These are phyloP conservation scores for Trichosporon sp. DNA, from an alignment of 1,284 basidiomycete species.

Conservation along the genomic window DNA sequence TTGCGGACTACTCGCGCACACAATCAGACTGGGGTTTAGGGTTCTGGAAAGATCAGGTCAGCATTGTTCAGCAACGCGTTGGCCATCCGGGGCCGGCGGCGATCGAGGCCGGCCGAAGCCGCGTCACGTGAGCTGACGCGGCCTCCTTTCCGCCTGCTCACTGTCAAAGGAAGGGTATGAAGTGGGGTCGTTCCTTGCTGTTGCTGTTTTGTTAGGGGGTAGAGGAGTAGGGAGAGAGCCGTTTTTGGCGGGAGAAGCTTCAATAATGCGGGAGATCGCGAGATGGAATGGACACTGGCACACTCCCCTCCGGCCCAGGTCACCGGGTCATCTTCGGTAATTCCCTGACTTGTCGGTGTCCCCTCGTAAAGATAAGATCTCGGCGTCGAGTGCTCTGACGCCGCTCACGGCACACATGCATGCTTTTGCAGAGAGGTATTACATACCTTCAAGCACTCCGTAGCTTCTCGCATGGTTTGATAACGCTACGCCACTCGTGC, in stretches of 20 bases:
- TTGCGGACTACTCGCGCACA: not conserved
- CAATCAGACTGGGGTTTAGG: not conserved
- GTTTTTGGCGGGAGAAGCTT: not conserved
- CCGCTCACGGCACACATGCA: not conserved
- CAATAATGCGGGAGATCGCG: not conserved
- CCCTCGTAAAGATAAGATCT: conserved; percentile 1
- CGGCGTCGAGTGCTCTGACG: not conserved
- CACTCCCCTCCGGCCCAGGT: not conserved
- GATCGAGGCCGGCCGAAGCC: conserved; percentile 6
- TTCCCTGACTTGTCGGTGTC: not conserved
- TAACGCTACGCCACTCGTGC: not conserved
- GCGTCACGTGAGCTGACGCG: conserved; percentile 7
- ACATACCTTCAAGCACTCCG: too few relatives aligned
- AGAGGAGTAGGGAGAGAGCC: not conserved
- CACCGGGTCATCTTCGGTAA: conserved; percentile 12
- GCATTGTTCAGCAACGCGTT: not conserved
- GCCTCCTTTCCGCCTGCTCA: not conserved
- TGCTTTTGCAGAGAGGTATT: not conserved
- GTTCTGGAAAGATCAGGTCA: conserved; percentile 6
- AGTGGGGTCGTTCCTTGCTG: not conserved
- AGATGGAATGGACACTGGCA: not conserved
- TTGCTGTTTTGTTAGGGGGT: not conserved
- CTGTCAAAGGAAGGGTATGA: not conserved
- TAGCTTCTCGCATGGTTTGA: not conserved
- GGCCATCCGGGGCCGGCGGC: not conserved